Percentiles rank a stretch among this genome's conserved stretches.
These are phyloP conservation scores for Ceratocystis huliohia DNA, from an alignment of 2,329 filamentous ascomycete species.

Conservation along the genomic window DNA sequence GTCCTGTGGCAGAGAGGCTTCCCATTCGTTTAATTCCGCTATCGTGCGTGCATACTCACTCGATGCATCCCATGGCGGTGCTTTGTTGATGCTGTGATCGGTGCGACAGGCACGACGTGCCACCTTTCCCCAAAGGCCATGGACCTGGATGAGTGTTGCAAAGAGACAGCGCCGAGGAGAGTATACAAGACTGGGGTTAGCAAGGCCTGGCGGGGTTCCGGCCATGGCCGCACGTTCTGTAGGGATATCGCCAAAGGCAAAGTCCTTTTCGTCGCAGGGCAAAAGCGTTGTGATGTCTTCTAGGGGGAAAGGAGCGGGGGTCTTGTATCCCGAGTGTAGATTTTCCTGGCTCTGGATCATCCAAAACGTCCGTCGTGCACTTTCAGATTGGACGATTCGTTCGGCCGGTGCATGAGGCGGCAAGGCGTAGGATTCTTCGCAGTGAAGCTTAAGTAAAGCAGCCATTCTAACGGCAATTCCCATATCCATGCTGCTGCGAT, in stretches of 20 bases:
- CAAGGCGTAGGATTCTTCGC: constrained; percentile 29
- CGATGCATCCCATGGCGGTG: constrained; percentile 23
- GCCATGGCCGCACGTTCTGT: constrained; percentile 26
- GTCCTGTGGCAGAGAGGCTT: constrained; percentile 26
- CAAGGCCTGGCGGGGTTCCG: constrained; percentile 27
- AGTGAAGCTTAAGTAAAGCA: constrained; percentile 28
- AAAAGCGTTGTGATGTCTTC: constrained; percentile 29
- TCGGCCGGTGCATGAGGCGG: constrained; percentile 24
- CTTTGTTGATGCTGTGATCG: constrained; percentile 14
- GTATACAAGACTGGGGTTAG: constrained; percentile 24
- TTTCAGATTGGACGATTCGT: constrained; percentile 27
- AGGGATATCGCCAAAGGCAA: constrained; percentile 28
- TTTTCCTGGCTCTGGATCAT: constrained; percentile 30
- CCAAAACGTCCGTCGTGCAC: constrained; percentile 30
- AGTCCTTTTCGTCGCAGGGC: constrained; percentile 30
- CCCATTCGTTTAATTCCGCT: constrained; percentile 24
- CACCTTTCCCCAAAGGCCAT: constrained; percentile 30
- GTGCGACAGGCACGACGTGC: constrained; percentile 26
- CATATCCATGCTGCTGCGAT: constrained; percentile 29
- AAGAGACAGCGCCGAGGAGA: constrained; percentile 28
- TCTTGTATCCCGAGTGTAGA: constrained; percentile 29
- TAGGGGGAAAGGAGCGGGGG: constrained; percentile 27
- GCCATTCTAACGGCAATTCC: constrained; percentile 30
- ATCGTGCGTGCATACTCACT: constrained; percentile 25
- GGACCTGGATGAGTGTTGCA: constrained; percentile 30